Base-by-base conservation (phyloP, 2,329 filamentous ascomycete species). In the Geosmithia morbida region DNA sequence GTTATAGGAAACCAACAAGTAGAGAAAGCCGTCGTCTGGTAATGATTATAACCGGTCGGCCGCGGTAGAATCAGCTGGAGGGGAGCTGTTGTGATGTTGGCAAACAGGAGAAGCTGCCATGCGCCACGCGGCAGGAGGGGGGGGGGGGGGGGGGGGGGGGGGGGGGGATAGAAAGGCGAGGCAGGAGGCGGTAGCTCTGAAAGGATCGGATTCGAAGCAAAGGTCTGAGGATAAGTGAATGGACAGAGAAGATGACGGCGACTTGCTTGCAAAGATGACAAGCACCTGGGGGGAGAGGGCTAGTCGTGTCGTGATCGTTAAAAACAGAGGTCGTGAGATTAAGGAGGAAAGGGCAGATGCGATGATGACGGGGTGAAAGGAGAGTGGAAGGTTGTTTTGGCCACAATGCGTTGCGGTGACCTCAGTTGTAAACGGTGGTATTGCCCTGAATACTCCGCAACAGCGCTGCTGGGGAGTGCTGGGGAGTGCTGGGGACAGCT, bases 101-200 rank as follows among this genome's bases (percentile, higher is more conserved):
- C 56, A 55, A 22, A 48, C 47, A 54, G 53, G 54, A 51, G 56
- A 57, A 63, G 62, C 61, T 65, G 61, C 62, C 61, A 64, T 63
- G 61, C 61, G 61, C 63, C 58, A 53, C 51, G 56, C 58, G 54
- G 59, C 56, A 61, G 37, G n/a, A 41, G 37, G 22, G 41, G 40
- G 48, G 30, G n/a, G 43, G 20, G 20, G 40, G n/a, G 33, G 10
- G 39, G 14, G 20, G 18, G 42, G 19, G 8, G 45, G 33, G n/a
- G 3, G 41, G 13, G 16, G 42, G 19, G 43, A 29, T n/a, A 17
- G 39, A 41, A 45, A 48, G 47, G 43, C 22, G 33, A 37, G 33
- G 11, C 3, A 48, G 43, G 45, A 30, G 37, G 13, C 14, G 33
- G 30, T 26, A 26, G 22, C 22, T 26, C 30, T 17, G 30, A 48